Conservation (phyloP, 192 early-diverging fungal species). For the Borealophlyctis nickersoniae region DNA sequence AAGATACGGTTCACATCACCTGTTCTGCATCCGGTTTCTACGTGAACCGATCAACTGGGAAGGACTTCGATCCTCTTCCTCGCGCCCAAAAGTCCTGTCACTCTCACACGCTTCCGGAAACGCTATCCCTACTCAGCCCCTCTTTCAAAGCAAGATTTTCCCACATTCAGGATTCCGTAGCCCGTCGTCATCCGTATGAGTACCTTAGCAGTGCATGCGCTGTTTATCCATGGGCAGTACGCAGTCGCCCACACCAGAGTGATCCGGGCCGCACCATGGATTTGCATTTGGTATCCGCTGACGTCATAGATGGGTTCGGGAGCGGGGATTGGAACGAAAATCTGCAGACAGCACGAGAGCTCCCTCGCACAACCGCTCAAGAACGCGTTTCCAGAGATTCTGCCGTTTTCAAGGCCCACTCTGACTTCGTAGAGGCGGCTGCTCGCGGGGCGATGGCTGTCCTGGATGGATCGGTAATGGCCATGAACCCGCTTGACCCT, state of each 20-base stretch:
- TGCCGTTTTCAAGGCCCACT: conserved; percentile 75
- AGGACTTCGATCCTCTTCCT: conserved; percentile 34
- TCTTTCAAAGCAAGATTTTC: conserved; percentile 68
- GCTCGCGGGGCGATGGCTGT: conserved; percentile 78
- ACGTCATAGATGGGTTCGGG: conserved; percentile 45
- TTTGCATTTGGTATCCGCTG: conserved; percentile 55
- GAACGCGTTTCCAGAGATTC: conserved; percentile 86
- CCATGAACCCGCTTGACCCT: conserved; percentile 75
- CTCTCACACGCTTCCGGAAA: conserved; percentile 30
- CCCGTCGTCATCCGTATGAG: conserved; percentile 70
- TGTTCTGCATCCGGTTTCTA: conserved; percentile 81
- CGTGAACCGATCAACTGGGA: conserved; percentile 74
- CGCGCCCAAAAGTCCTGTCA: conserved; percentile 19
- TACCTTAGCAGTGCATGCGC: conserved; percentile 62
- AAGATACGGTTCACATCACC: conserved; percentile 81
- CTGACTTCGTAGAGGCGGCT: conserved; percentile 92
- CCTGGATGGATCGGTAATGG: conserved; percentile 70
- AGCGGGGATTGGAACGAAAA: conserved; percentile 98
- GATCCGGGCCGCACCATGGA: conserved; percentile 69
- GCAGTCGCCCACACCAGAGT: conserved; percentile 44
- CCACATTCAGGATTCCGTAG: conserved; percentile 62
- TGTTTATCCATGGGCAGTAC: conserved; percentile 82
- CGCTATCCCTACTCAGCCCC: conserved; percentile 42
- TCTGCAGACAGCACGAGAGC: conserved; percentile 80
- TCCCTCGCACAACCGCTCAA: conserved; percentile 70